These are phyloP conservation scores for Medicago truncatula DNA, from an alignment of 306 rosid species.

Conservation along the genomic window MtrunA17r5.0-ANR NC_053045.1:43909001-43909500, in stretches of 20 bases:
- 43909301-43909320: no score
- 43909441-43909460: no score
- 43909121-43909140: background rate
- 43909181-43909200: background rate
- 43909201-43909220: background rate
- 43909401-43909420: no score
- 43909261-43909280: no score
- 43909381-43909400: no score
- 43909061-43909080: background rate
- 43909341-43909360: no score
- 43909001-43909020: slow-evolving; percentile 14
- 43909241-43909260: no score
- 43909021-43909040: slow-evolving; percentile 8
- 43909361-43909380: no score
- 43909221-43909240: background rate
- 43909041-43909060: slow-evolving; percentile 41
- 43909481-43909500: background rate
- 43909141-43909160: no score
- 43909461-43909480: background rate
- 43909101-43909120: background rate
- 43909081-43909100: background rate
- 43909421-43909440: no score
- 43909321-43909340: no score
- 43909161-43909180: background rate
- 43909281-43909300: no score